A percentile compares a stretch with the other conserved stretches of the same genome.
phyloP scores from a whole-genome alignment of 495 filamentous ascomycete genomes.

The Lepraria neglecta region DNA sequence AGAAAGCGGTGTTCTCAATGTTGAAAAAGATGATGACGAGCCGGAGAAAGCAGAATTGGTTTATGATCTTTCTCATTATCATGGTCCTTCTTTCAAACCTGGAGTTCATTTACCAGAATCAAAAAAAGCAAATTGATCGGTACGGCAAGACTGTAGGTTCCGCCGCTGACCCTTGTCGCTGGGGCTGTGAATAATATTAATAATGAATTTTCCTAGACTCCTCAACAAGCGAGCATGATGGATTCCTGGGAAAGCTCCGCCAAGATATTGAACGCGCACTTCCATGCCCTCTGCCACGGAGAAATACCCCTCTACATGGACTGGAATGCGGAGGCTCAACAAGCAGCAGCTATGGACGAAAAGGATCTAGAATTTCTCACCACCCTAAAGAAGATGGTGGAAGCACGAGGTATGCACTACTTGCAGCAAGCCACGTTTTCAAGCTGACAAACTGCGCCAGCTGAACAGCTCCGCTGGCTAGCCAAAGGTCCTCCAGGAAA shows the following conservation, averaged over 20 bases:
- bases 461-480: neutral
- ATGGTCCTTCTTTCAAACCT: conserved; percentile 8
- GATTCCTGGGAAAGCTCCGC: neutral
- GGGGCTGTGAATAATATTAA: neutral
- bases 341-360: neutral
- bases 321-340: neutral
- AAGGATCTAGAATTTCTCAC: neutral
- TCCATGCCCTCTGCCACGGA: neutral
- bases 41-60: conserved; percentile 8
- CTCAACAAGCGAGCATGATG: neutral
- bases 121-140: neutral
- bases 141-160: neutral
- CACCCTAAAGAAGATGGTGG: neutral
- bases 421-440: neutral
- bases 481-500: neutral
- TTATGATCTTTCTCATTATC: conserved; percentile 4
- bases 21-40: conserved; percentile 1
- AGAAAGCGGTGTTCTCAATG: neutral
- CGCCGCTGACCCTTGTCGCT: neutral
- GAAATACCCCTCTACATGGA: neutral
- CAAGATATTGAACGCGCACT: conserved; percentile 1
- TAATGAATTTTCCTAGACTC: neutral
- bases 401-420: conserved; percentile 5
- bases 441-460: conserved; percentile 6
- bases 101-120: conserved; percentile 9